Conservation (phyloP, 257 asterid species). For the Solanum bukasovii region DNA sequence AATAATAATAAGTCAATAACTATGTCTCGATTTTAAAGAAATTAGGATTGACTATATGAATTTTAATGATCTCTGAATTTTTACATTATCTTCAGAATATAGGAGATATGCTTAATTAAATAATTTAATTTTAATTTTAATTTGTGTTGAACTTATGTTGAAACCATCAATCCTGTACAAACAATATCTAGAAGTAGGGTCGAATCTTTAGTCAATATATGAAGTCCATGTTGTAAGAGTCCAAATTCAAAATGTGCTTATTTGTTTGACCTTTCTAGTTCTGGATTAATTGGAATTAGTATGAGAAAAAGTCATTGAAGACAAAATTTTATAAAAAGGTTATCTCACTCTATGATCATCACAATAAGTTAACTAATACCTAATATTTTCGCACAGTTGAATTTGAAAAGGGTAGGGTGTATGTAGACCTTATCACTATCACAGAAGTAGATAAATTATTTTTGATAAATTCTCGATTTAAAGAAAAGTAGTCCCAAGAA, state of each 20-base stretch:
- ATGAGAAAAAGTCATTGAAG: background rate
- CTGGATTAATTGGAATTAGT: background rate
- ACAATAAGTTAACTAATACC: background rate
- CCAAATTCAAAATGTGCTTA: background rate
- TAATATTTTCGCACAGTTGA: background rate
- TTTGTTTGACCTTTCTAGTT: background rate
- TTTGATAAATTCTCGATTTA: rapidly evolving
- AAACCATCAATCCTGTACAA: background rate
- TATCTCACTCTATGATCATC: background rate
- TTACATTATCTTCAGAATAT: background rate
- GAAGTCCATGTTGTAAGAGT: background rate
- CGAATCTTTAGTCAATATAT: background rate
- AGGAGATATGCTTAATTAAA: background rate
- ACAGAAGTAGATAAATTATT: rapidly evolving
- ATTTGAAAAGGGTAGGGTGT: background rate
- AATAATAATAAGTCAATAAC: background rate
- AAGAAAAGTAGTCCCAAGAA: background rate
- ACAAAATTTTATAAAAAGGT: background rate
- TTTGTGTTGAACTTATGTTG: background rate
- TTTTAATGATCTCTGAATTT: background rate
- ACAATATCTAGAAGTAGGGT: background rate
- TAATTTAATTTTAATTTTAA: background rate
- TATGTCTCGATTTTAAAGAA: background rate
- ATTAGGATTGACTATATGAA: background rate
- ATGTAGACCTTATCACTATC: too few relatives aligned